Evolutionary conservation across 345 rosid species (phyloP).

Genomic region (Moringa oleifera): DNA sequence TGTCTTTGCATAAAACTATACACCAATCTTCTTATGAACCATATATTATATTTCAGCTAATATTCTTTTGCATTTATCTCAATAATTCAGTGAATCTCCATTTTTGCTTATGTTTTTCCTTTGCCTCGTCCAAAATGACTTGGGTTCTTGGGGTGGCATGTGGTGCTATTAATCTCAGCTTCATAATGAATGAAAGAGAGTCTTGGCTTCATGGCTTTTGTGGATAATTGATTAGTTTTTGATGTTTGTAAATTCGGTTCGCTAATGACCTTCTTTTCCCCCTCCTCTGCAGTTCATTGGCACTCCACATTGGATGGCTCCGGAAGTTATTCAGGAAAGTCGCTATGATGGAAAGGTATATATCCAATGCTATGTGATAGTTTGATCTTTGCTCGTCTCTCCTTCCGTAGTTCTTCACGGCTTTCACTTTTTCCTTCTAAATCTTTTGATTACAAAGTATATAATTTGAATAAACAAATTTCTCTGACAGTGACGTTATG

Average conservation of each 20-base stretch:
- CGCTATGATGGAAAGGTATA: constrained; percentile 98
- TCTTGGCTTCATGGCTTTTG: neutral
- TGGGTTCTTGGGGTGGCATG: neutral
- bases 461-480: neutral
- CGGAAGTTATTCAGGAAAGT: constrained; percentile 99
- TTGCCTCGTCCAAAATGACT: too few species aligned
- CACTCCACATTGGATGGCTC: constrained; percentile 99
- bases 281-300: constrained; percentile 73
- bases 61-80: too few species aligned
- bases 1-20: too few species aligned
- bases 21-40: too few species aligned
- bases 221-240: neutral
- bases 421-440: neutral
- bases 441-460: neutral
- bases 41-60: too few species aligned
- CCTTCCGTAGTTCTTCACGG: neutral
- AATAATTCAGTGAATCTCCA: too few species aligned
- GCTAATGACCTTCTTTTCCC: neutral
- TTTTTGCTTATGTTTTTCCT: too few species aligned
- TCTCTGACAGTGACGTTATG: neutral
- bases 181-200: neutral
- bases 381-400: constrained; percentile 12
- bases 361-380: constrained; percentile 13
- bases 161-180: neutral
- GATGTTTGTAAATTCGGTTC: neutral